phyloP scores from a whole-genome alignment of 1,139 yeast genomes.

The Kodamaea ohmeri region DNA sequence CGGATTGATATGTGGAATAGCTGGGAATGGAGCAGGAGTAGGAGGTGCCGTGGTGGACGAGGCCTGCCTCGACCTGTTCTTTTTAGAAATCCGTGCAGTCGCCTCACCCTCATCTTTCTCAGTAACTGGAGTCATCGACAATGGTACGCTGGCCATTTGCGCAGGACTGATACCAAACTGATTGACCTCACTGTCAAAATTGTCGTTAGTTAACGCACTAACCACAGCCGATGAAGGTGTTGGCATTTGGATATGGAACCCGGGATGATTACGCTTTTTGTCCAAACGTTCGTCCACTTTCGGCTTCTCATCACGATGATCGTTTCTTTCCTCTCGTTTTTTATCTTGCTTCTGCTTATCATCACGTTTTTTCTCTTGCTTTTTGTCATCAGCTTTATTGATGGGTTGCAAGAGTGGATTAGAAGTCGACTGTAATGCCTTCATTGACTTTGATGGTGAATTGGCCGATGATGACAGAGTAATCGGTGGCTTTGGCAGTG shows the following conservation, averaged over 20 bases:
- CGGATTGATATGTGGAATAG: slow-evolving; percentile 36
- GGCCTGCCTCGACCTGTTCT: slow-evolving; percentile 3
- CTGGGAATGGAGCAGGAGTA: slow-evolving; percentile 28
- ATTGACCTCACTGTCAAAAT: slow-evolving; percentile 39
- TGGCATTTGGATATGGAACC: slow-evolving; percentile 50
- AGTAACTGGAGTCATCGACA: slow-evolving; percentile 77
- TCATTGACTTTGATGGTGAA: slow-evolving; percentile 55
- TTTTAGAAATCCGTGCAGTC: slow-evolving; percentile 2
- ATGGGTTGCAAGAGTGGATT: slow-evolving; percentile 61
- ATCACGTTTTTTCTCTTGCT: slow-evolving; percentile 14
- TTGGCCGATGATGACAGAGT: slow-evolving; percentile 18
- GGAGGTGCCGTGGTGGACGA: slow-evolving; percentile 1
- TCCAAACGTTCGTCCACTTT: no score
- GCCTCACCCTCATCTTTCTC: slow-evolving; percentile 42
- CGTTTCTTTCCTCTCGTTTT: no score
- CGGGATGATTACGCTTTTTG: slow-evolving; percentile 34
- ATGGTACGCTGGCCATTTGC: slow-evolving; percentile 47
- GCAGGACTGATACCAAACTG: slow-evolving; percentile 65
- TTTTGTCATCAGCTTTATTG: slow-evolving; percentile 32
- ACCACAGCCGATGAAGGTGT: slow-evolving; percentile 39
- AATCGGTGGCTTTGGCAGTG: slow-evolving; percentile 40
- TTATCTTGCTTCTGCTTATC: no score
- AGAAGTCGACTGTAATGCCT: slow-evolving; percentile 43
- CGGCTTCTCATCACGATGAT: no score
- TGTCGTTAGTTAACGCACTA: slow-evolving; percentile 36